These are phyloP conservation scores for Yamagishiella unicocca DNA, from an alignment of 139 green algal species.

Conservation along the genomic window DNA sequence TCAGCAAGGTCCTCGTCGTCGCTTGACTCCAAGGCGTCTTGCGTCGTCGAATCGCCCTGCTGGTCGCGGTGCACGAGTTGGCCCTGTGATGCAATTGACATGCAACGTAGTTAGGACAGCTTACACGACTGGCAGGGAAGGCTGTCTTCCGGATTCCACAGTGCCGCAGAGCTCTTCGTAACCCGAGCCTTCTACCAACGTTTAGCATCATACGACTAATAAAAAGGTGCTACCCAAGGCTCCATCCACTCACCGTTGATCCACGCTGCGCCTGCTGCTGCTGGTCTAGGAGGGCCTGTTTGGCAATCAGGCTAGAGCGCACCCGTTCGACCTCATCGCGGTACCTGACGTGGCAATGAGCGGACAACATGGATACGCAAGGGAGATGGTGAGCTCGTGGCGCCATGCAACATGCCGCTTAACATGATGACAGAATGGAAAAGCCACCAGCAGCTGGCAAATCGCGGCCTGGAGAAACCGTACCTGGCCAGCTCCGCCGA, in stretches of 20 bases:
- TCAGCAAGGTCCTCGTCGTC: not conserved
- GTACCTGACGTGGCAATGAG: constrained; percentile 6
- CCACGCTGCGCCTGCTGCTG: not conserved
- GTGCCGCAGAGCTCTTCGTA: too few species aligned
- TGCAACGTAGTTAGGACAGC: too few species aligned
- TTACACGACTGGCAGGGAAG: too few species aligned
- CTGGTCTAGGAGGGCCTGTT: constrained; percentile 12
- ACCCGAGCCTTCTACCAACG: too few species aligned
- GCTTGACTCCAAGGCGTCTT: not conserved
- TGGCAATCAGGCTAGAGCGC: not conserved
- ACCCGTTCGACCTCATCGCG: constrained; percentile 35
- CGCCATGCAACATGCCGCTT: not conserved
- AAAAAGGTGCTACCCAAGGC: not conserved
- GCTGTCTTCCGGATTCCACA: too few species aligned
- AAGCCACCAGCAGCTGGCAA: not conserved
- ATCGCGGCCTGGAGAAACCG: not conserved
- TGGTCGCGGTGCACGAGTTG: too few species aligned
- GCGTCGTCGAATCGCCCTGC: too few species aligned
- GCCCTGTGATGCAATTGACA: too few species aligned
- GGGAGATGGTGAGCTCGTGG: not conserved
- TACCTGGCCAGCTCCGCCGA: constrained; percentile 18
- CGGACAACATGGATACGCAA: not conserved
- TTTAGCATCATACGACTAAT: too few species aligned
- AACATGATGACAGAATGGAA: not conserved
- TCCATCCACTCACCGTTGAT: not conserved